Evolutionary conservation across 257 asterid species (phyloP).

Genomic region (Striga asiatica): DNA sequence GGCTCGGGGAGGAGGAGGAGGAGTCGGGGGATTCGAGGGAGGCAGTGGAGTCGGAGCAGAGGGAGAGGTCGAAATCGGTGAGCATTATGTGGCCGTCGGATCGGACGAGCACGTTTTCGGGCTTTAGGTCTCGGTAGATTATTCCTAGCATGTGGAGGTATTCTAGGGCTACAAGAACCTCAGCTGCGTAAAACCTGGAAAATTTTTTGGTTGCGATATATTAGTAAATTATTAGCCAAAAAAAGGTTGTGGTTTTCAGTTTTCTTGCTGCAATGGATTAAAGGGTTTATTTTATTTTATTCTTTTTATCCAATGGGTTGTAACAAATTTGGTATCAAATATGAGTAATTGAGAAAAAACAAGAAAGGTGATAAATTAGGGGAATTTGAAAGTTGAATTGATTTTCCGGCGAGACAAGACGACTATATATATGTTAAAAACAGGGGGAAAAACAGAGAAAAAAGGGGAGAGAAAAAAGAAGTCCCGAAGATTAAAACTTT

Average conservation of each 20-base stretch:
- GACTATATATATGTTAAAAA: no score
- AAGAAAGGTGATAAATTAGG: no score
- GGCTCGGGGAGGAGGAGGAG: slow-evolving; percentile 21
- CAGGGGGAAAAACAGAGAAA: no score
- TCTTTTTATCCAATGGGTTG: no score
- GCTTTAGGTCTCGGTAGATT: slow-evolving; percentile 61
- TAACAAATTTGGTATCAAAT: no score
- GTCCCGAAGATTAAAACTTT: no score
- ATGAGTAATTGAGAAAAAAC: neutral
- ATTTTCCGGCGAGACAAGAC: slow-evolving; percentile 6
- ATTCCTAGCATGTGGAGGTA: slow-evolving; percentile 67
- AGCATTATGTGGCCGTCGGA: slow-evolving; percentile 73
- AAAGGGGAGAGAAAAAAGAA: no score
- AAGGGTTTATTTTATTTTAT: no score
- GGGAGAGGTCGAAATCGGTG: slow-evolving; percentile 63
- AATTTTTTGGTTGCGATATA: no score
- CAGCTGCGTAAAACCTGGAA: slow-evolving; percentile 60
- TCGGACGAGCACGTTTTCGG: slow-evolving; percentile 63
- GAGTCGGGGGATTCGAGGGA: slow-evolving; percentile 43
- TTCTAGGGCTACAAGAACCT: slow-evolving; percentile 69
- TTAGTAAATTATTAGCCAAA: no score
- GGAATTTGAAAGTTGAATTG: slow-evolving; percentile 16
- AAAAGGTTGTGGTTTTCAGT: no score
- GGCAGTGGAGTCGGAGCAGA: slow-evolving; percentile 49
- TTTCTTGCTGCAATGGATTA: no score